Conservation (phyloP, 2,329 filamentous ascomycete genomes). For the Pseudopyricularia cyperi region DNA sequence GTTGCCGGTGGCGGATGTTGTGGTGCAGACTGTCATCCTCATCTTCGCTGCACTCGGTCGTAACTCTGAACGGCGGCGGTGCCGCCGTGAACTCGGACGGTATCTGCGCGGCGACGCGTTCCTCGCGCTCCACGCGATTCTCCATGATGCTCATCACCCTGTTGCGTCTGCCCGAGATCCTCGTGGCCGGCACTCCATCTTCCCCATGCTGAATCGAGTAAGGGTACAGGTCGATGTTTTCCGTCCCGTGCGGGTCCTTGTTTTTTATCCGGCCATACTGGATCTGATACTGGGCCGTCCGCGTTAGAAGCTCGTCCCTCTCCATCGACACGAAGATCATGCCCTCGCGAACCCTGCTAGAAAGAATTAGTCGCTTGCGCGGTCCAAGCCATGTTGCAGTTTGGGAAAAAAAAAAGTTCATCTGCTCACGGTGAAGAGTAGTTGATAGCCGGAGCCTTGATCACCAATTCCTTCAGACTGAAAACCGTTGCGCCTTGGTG, state of each 20-base stretch:
- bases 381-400: not conserved
- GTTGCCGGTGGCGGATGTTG: constrained; percentile 15
- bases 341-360: constrained; percentile 66
- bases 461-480: constrained; percentile 70
- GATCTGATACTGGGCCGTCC: constrained; percentile 65
- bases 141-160: not conserved
- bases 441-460: constrained; percentile 68
- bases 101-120: constrained; percentile 37
- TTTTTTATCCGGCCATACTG: constrained; percentile 35
- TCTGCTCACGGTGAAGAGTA: constrained; percentile 73
- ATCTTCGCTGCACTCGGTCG: constrained; percentile 47
- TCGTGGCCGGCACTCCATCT: constrained; percentile 34
- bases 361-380: not conserved
- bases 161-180: constrained; percentile 23
- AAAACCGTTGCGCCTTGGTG: constrained; percentile 75
- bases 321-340: constrained; percentile 88
- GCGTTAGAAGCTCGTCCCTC: constrained; percentile 58
- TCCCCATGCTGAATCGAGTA: constrained; percentile 39
- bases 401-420: not conserved
- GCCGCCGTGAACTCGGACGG: constrained; percentile 38
- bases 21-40: constrained; percentile 17
- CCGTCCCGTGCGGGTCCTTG: constrained; percentile 9
- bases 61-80: constrained; percentile 38
- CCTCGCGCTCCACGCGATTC: constrained; percentile 5
- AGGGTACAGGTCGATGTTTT: constrained; percentile 7